Conservation (phyloP, 164 flowering plant species). For the Dillenia suffruticosa region DNA sequence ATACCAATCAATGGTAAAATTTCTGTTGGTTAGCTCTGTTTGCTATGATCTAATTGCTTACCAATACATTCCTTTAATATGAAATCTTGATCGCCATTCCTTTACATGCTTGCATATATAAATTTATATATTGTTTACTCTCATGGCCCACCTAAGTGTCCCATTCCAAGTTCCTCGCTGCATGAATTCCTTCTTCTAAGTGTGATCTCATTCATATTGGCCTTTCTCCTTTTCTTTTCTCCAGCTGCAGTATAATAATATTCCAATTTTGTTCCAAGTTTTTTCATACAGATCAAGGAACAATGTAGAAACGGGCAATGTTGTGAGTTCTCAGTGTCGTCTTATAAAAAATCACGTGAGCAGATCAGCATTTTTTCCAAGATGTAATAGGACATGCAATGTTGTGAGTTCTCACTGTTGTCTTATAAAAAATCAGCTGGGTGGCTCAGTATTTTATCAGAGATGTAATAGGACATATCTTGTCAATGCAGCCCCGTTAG, state of each 20-base stretch:
- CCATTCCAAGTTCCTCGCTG: no score
- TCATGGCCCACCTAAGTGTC: no score
- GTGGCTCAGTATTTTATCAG: conserved; percentile 10
- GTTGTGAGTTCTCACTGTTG: conserved; percentile 17
- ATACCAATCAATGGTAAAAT: no score
- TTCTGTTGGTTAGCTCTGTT: no score
- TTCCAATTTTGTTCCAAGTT: conserved; percentile 11
- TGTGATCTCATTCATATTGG: no score
- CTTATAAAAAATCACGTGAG: conserved; percentile 11
- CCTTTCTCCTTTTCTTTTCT: neutral
- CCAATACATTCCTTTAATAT: no score
- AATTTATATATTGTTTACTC: no score
- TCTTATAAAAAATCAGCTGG: conserved; percentile 13
- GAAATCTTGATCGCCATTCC: no score
- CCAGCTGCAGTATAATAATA: conserved; percentile 6
- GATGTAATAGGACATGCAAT: conserved; percentile 10
- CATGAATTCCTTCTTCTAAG: no score
- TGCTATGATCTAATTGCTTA: no score
- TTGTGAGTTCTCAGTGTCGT: conserved; percentile 19
- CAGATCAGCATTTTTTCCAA: conserved; percentile 12
- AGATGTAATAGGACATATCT: conserved; percentile 16
- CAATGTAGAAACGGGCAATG: conserved; percentile 6
- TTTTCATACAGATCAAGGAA: conserved; percentile 21
- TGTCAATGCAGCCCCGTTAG: conserved; percentile 48
- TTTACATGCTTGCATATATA: no score